Conservation (phyloP, 2,329 filamentous ascomycete species). For the Teratosphaeria destructans region DNA sequence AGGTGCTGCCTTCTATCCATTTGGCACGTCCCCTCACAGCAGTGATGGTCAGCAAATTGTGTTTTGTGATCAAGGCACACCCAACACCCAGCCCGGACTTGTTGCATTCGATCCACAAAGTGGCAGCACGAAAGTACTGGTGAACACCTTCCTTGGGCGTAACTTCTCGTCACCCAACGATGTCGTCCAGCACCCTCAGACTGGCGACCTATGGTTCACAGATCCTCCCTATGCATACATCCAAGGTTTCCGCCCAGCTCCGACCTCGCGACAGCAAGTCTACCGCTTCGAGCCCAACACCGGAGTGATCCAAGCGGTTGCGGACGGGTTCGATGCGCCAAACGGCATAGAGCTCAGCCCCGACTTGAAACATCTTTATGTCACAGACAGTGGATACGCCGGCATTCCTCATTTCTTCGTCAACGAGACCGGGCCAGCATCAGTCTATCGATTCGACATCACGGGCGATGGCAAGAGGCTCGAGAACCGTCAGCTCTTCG, state of each 20-base stretch:
- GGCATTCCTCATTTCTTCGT: constrained; percentile 5
- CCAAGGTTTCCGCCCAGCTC: constrained; percentile 38
- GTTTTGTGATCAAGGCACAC: constrained; percentile 25
- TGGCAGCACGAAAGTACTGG: constrained; percentile 26
- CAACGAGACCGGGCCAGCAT: constrained; percentile 31
- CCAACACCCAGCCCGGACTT: constrained; percentile 16
- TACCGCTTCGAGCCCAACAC: constrained; percentile 46
- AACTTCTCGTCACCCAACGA: constrained; percentile 53
- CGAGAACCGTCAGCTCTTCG: constrained; percentile 39
- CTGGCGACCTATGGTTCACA: constrained; percentile 51
- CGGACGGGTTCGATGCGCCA: constrained; percentile 46
- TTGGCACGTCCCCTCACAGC: constrained; percentile 17
- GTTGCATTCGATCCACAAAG: constrained; percentile 19
- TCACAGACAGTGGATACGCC: constrained; percentile 44
- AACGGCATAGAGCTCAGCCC: constrained; percentile 51
- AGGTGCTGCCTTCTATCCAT: constrained; percentile 22
- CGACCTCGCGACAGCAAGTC: constrained; percentile 46
- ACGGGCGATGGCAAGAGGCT: constrained; percentile 21
- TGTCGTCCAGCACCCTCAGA: constrained; percentile 42
- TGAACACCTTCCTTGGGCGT: constrained; percentile 53
- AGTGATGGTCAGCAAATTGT: constrained; percentile 23
- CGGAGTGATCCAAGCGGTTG: constrained; percentile 44
- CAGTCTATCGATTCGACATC: constrained; percentile 35
- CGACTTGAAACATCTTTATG: constrained; percentile 41
- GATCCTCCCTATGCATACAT: constrained; percentile 30